phyloP scores from a whole-genome alignment of 108 stramenopile genomes.

The Asterionellopsis glacialis region DNA sequence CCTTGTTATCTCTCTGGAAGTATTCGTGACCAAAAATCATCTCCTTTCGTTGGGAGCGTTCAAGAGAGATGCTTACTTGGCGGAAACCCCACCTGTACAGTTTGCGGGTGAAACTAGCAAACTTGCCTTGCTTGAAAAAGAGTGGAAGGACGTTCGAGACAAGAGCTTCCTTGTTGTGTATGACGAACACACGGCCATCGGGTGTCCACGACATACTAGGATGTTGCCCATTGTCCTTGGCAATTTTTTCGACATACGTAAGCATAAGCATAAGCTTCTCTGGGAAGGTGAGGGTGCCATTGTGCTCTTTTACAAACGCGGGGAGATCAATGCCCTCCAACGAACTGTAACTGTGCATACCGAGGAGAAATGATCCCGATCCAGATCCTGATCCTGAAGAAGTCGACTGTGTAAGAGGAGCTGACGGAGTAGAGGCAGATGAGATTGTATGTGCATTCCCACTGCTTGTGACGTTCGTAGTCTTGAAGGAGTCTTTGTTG shows the following conservation, averaged over 20 bases:
- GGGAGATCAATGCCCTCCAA: neutral
- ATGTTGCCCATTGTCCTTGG: neutral
- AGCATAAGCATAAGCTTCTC: conserved; percentile 4
- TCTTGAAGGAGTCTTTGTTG: too few species aligned
- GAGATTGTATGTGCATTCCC: too few species aligned
- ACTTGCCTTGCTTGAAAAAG: conserved; percentile 20
- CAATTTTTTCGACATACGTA: neutral
- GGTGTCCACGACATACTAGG: conserved; percentile 1
- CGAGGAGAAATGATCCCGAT: neutral
- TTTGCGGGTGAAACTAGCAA: conserved; percentile 45
- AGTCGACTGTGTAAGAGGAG: too few species aligned
- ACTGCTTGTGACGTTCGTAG: too few species aligned
- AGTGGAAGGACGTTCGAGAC: neutral
- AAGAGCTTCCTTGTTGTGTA: neutral
- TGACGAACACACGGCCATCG: conserved; percentile 2
- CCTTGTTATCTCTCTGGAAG: conserved; percentile 22
- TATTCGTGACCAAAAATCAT: conserved; percentile 18
- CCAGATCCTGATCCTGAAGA: too few species aligned
- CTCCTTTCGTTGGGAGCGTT: conserved; percentile 21
- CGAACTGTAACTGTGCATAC: neutral
- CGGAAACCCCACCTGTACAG: conserved; percentile 56
- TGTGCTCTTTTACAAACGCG: conserved; percentile 1
- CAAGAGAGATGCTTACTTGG: conserved; percentile 24
- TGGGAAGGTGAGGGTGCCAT: neutral
- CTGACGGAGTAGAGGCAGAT: too few species aligned